Evolutionary conservation across 306 rosid genomes (phyloP), one percentile per base, ranked within the genome.

Genomic region (Dalbergia cochinchinensis): DNA sequence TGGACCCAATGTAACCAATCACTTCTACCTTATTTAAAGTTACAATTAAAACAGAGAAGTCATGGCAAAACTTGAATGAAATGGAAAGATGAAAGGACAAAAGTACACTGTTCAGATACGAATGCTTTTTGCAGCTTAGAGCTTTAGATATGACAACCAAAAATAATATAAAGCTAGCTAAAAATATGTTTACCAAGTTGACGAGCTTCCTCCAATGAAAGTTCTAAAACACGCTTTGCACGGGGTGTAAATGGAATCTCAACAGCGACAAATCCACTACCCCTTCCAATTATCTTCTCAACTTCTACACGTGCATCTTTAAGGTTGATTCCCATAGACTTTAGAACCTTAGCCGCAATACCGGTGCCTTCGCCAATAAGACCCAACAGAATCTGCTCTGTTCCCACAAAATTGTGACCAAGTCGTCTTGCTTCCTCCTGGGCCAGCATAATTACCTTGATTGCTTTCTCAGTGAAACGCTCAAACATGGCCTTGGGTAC

Each of bases 321-420:
- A 53, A 95, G 97, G 83, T 91, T 95, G 65, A 95, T 91, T 83
- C 99, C 98, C 99, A 93, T 95, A 19, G 99, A 91, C 76, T 95
- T 95, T 11, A 95, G 89, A 80, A 95, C 98, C 88, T 95, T 95
- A 15, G 99, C 99, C 8, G 97, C 99, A 71, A 95, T 95, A 64
- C 99, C 98, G 41, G 99, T 93, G 69, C 99, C 99, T 85, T 95
- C 99, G 63, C 99, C 99, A 48, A 95, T 93, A 77, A 95, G 99
- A 73, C 98, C 98, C 85, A 95, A 88, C n/a, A 95, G 91, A 74
- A 95, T 95, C 87, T 93, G 99, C 92, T 95, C 99, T 0, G 99
- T 95, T 66, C 99, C 99, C 71, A 95, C 99, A 76, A 95, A 95
- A 84, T 95, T 95, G 86, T 95, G 99, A 80, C 99, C 99, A 80